These are phyloP conservation scores for Globisporangium spinosum DNA, from an alignment of 352 stramenopile genomes.

Conservation along the genomic window DNA sequence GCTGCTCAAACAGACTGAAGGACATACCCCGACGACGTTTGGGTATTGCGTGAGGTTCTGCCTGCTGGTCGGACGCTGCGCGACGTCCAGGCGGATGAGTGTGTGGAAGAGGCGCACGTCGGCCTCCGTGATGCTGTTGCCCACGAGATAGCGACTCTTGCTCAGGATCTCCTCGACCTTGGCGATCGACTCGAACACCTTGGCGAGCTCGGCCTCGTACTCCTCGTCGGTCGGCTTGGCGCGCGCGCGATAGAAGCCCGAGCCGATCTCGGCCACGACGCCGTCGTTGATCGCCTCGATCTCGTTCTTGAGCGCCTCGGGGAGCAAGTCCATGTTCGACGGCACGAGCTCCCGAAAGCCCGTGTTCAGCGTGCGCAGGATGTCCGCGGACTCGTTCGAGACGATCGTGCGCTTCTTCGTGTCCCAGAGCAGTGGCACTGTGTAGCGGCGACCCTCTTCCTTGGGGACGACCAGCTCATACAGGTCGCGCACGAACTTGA, in stretches of 20 bases:
- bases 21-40: constrained; percentile 23
- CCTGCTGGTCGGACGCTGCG: constrained; percentile 26
- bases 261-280: constrained; percentile 49
- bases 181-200: constrained; percentile 27
- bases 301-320: constrained; percentile 36
- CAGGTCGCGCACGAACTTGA: constrained; percentile 29
- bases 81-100: constrained; percentile 25
- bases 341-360: constrained; percentile 40
- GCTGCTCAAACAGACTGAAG: neutral
- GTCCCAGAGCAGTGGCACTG: constrained; percentile 76
- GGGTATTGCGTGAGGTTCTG: constrained; percentile 42
- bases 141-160: constrained; percentile 12
- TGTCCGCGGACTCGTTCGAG: constrained; percentile 69
- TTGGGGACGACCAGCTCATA: constrained; percentile 29
- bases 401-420: constrained; percentile 63
- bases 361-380: constrained; percentile 61
- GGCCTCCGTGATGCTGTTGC: constrained; percentile 24
- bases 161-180: constrained; percentile 19
- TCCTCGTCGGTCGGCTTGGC: constrained; percentile 37
- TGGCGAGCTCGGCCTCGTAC: constrained; percentile 34
- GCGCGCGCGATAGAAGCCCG: constrained; percentile 55
- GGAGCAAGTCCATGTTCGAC: constrained; percentile 39
- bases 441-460: constrained; percentile 18
- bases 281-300: constrained; percentile 66
- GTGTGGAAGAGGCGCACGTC: constrained; percentile 30